Conservation (phyloP, 1,284 basidiomycete species). For the Sanghuangporus baumii region DNA sequence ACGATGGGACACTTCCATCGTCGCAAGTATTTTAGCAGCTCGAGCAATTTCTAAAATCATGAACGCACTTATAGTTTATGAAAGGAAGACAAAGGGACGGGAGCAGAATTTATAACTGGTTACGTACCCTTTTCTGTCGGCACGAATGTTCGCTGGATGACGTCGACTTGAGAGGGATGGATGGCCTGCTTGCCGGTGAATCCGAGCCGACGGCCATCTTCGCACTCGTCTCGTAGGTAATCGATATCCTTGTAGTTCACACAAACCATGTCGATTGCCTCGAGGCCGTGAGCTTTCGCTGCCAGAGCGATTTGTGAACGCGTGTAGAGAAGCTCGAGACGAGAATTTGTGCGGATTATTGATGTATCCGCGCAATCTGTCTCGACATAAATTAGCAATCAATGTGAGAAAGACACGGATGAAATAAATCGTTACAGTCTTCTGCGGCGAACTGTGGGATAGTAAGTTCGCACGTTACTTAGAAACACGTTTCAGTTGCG, state of each 20-base stretch:
- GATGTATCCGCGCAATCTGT: conserved; percentile 85
- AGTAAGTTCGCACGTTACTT: not conserved
- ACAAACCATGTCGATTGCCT: conserved; percentile 93
- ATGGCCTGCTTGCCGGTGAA: conserved; percentile 97
- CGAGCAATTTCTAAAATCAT: conserved; percentile 64
- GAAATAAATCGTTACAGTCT: conserved; percentile 58
- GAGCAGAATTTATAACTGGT: not conserved
- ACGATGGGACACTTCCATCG: conserved; percentile 51
- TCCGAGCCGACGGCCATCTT: conserved; percentile 73
- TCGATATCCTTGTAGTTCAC: conserved; percentile 80
- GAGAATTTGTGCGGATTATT: conserved; percentile 71
- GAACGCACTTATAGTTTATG: not conserved
- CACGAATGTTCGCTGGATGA: conserved; percentile 73
- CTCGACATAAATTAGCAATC: conserved; percentile 1
- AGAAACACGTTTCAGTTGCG: not conserved
- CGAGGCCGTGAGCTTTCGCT: conserved; percentile 80
- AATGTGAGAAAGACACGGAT: not conserved
- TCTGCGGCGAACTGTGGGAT: conserved; percentile 76
- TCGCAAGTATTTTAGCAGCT: conserved; percentile 68
- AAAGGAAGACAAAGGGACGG: not conserved
- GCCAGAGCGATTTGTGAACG: conserved; percentile 82
- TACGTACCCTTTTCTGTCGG: conserved; percentile 70
- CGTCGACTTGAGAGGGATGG: conserved; percentile 81
- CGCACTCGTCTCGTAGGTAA: conserved; percentile 70
- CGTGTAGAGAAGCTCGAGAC: conserved; percentile 77